These are phyloP conservation scores for Carex cristatella DNA, from an alignment of 176 grass and related monocot genomes.

Conservation along the genomic window DNA sequence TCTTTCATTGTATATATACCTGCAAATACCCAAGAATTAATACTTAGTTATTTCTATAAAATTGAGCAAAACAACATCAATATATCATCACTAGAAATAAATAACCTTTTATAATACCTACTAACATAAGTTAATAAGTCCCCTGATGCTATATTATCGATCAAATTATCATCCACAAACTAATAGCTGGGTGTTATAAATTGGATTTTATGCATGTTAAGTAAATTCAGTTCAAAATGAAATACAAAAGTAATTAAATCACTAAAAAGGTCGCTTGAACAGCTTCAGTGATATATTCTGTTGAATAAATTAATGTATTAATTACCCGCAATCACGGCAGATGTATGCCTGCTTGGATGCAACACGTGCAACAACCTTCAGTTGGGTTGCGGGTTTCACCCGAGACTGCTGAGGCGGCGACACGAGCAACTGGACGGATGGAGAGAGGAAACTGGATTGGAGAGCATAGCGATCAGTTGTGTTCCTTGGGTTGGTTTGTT, in stretches of 20 bases:
- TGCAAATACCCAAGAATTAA: constrained; percentile 10
- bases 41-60: not conserved
- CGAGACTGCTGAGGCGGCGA: not conserved
- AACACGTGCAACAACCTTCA: constrained; percentile 63
- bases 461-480: constrained; percentile 26
- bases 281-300: not conserved
- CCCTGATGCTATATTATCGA: not conserved
- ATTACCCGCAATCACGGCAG: constrained; percentile 94
- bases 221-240: not conserved
- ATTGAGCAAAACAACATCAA: not conserved
- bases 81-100: not conserved
- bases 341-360: constrained; percentile 77
- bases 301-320: not conserved
- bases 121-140: too few species aligned
- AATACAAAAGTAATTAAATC: not conserved
- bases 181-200: not conserved
- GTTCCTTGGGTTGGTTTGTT: not conserved
- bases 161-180: not conserved
- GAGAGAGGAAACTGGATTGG: constrained; percentile 37
- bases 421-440: constrained; percentile 28
- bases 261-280: not conserved
- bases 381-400: constrained; percentile 3
- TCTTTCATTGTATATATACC: constrained; percentile 88
- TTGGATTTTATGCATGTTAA: not conserved
- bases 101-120: not conserved